phyloP scores from a whole-genome alignment of 345 rosid genomes.

The Dipteronia sinensis region DNA sequence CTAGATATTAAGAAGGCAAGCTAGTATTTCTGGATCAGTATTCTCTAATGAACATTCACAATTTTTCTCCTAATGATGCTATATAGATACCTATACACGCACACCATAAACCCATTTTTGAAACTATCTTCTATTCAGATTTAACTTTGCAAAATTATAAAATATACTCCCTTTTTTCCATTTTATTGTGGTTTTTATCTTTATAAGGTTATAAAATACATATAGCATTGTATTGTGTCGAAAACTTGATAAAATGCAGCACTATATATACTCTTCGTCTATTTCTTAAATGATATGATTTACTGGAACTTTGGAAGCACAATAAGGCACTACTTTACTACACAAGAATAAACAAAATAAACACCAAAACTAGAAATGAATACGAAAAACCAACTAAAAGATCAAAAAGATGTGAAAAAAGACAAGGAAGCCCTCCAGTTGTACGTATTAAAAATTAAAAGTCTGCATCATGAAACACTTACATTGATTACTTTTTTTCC shows the following conservation, averaged over 20 bases:
- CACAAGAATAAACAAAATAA: not conserved
- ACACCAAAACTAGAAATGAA: not conserved
- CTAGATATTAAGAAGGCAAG: not conserved
- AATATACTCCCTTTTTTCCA: not conserved
- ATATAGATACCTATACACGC: not conserved
- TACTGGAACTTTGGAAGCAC: not conserved
- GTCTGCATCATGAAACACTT: not conserved
- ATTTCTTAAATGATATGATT: not conserved
- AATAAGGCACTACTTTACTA: not conserved
- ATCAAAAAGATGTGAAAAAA: not conserved
- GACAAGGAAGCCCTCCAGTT: slow-evolving; percentile 2
- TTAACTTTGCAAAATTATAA: not conserved
- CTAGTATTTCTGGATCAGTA: not conserved
- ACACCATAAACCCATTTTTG: not conserved
- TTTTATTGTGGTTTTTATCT: not conserved
- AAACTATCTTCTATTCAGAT: not conserved
- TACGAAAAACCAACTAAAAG: not conserved
- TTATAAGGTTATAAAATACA: not conserved
- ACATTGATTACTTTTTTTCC: not conserved
- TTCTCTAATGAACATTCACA: not conserved
- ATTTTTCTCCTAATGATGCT: not conserved
- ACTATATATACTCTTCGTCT: not conserved
- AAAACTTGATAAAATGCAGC: not conserved
- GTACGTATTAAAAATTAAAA: not conserved
- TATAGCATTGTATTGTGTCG: not conserved